Base-by-base conservation (phyloP, 169 alveolate species). In the Plasmodium vinckei region DNA sequence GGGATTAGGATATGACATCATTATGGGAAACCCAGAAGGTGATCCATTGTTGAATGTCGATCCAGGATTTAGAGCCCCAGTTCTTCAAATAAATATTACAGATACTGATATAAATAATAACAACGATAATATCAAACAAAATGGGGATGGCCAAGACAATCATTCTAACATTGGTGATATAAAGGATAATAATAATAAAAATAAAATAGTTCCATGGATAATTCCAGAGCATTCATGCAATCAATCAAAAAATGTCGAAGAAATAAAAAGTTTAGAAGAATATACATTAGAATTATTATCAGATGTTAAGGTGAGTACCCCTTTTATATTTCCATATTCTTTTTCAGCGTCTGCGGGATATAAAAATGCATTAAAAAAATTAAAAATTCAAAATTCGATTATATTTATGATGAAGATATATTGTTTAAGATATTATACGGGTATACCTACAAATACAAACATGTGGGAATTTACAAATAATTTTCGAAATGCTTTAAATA, bases 1-100 rank as follows among this genome's bases (percentile, higher is more conserved):
- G 6, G 97, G 97, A 6, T 84, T 92, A 12, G 97, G 97, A 10
- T 95, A 95, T 67, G 97, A 95, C 59, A 79, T 87, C 42, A 84
- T 95, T 25, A 88, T 87, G 84, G 97, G 97, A 1, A 95, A 95
- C 70, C 97, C 97, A 6, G 91, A 94, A 12, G 97, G 97, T 1
- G 97, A 95, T 67, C 96, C 97, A 9, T 68, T 67, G 6, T 59
- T 93, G 25, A 95, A 93, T 94, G 93, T 94, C 0, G 97, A 95
- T 73, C 97, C 96, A 10, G 97, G 97, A 12, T 92, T 92, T 61
- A 91, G 96, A 27, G 87, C 93, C 42, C 97, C 97, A 9, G 94
- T 94, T n/a, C 84, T 95, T 6, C 87, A 89, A 47, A 77, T 95
- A 53, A 73, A 87, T 57, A 46, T 68, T 44, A 73, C 57, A 60